Evolutionary conservation across 306 rosid species (phyloP), one percentile per base, ranked within the genome.

Genomic region (Cucumis cinereus): DNA sequence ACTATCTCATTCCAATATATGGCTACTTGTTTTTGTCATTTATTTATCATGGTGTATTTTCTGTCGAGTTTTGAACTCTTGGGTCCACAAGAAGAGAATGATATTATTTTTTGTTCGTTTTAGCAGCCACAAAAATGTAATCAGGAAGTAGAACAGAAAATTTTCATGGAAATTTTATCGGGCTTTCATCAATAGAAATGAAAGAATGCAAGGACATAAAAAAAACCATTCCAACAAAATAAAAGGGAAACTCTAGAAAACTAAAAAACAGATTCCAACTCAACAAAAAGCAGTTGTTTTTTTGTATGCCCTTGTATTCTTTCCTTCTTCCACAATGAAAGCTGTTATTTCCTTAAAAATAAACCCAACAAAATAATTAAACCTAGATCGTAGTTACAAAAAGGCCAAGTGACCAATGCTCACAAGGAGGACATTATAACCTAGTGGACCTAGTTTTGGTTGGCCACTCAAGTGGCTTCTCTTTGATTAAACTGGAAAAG

Each of bases 391-490:
- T 3, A 3, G 52, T 45, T 45, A 45, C 4, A 45, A 11, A 45
- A 43, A 43, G 14, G 15, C 49, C 4, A 10, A 43, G 14, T 43
- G 49, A 10, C 49, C 15, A 3, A 43, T 43, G 52, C 52, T 5
- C 16, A 45, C 52, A 45, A 45, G 52, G 52, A 45, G 52, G 50
- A 1, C 16, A 15, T 23, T 49, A 26, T 23, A 47, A 49, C 59
- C 59, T 26, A 15, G 24, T 49, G 57, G 75, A 70, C 75, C 75
- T 47, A 57, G 59, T 70, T 49, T 15, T 45, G 38, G 57, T 23
- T 70, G 43, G 41, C 57, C 43, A 71, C 75, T 71, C 59, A 23
- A 71, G 75, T 71, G 57, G 41, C 59, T 71, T 71, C 59, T 28
- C 43, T 17, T 8, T 70, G 41, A 15, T 71, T 47, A 71, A 49